phyloP scores from a whole-genome alignment of 225 moss, liverwort and hornwort genomes.

The Asterella californica region DNA sequence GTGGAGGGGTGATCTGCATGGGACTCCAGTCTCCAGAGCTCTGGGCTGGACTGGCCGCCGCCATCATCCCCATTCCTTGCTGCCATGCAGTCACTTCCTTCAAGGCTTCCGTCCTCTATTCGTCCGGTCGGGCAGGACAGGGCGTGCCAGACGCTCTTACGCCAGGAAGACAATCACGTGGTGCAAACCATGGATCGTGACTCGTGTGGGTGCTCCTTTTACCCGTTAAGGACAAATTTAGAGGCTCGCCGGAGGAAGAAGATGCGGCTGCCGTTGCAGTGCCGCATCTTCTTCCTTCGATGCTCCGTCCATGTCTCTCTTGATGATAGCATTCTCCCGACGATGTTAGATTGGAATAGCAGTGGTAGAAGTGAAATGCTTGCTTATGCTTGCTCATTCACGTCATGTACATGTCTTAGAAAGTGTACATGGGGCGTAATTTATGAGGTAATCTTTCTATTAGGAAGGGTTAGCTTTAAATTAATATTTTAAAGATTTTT shows the following conservation, averaged over 20 bases:
- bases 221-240: background rate
- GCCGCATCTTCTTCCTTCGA: background rate
- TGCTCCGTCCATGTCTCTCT: background rate
- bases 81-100: background rate
- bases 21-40: background rate
- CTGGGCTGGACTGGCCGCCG: background rate
- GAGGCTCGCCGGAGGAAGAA: too few relatives aligned
- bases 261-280: too few relatives aligned
- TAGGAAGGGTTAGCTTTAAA: background rate
- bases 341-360: too few relatives aligned
- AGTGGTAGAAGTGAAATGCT: too few relatives aligned
- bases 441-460: too few relatives aligned
- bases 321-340: background rate
- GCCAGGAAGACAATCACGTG: conserved; percentile 1
- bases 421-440: too few relatives aligned
- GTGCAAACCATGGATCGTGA: background rate
- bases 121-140: background rate
- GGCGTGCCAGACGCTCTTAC: too few relatives aligned
- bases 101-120: background rate
- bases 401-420: too few relatives aligned
- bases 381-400: too few relatives aligned
- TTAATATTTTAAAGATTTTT: background rate
- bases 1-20: background rate
- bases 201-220: background rate
- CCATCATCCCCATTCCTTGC: background rate